phyloP scores from a whole-genome alignment of 495 filamentous ascomycete species.

The Daldinia concentrica region DNA sequence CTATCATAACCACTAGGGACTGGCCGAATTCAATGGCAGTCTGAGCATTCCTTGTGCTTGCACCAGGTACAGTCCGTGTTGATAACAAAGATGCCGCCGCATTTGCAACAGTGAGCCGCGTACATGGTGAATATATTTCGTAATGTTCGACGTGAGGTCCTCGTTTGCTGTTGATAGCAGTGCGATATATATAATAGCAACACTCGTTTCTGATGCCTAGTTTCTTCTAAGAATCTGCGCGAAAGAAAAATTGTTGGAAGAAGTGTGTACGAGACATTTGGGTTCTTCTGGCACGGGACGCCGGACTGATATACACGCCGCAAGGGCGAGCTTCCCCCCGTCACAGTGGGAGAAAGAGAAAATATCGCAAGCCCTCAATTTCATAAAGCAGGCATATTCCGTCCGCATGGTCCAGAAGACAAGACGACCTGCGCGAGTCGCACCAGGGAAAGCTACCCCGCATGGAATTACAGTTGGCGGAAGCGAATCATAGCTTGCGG shows the following conservation, averaged over 20 bases:
- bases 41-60: constrained; percentile 54
- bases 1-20: not conserved
- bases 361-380: constrained; percentile 24
- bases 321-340: constrained; percentile 25
- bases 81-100: constrained; percentile 59
- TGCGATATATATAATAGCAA: not conserved
- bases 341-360: constrained; percentile 22
- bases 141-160: constrained; percentile 23
- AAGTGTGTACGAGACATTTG: not conserved
- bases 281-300: constrained; percentile 8
- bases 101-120: constrained; percentile 58
- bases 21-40: constrained; percentile 49
- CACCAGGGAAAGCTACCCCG: constrained; percentile 39
- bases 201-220: not conserved
- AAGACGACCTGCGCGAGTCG: constrained; percentile 21
- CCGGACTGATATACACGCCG: constrained; percentile 35
- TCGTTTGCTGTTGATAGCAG: not conserved
- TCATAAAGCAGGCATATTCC: constrained; percentile 12
- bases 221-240: constrained; percentile 7
- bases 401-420: constrained; percentile 21
- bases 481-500: constrained; percentile 37
- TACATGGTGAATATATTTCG: constrained; percentile 44
- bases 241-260: not conserved
- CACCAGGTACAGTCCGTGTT: constrained; percentile 56
- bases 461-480: constrained; percentile 25